phyloP scores from a whole-genome alignment of 495 filamentous ascomycete species.

The Durotheca rogersii region DNA sequence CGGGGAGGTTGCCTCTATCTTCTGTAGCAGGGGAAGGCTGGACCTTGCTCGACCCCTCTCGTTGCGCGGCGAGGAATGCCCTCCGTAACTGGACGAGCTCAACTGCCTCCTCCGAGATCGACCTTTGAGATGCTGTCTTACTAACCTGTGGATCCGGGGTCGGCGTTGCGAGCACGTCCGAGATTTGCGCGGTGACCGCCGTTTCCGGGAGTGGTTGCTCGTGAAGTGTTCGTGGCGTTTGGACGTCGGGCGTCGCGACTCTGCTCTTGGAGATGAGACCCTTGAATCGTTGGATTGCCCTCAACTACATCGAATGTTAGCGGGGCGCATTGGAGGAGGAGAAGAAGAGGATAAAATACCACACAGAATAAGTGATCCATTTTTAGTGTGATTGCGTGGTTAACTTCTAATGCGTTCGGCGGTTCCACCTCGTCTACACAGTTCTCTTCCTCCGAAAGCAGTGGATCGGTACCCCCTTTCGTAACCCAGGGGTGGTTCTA shows the following conservation, averaged over 20 bases:
- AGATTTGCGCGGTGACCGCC: constrained; percentile 3
- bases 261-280: constrained; percentile 37
- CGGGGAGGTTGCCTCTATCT: constrained; percentile 63
- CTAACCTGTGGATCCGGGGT: constrained; percentile 58
- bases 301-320: constrained; percentile 62
- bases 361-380: constrained; percentile 81
- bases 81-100: constrained; percentile 42
- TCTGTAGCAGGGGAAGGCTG: constrained; percentile 16
- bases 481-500: constrained; percentile 97
- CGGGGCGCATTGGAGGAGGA: too few species aligned
- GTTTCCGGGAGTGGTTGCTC: constrained; percentile 4
- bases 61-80: constrained; percentile 33
- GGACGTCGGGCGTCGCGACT: constrained; percentile 33
- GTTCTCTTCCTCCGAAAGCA: constrained; percentile 83
- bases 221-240: constrained; percentile 5
- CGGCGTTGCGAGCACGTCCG: constrained; percentile 23
- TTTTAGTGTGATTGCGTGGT: constrained; percentile 84
- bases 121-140: constrained; percentile 32
- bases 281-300: constrained; percentile 88
- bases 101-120: constrained; percentile 42
- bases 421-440: constrained; percentile 73
- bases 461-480: constrained; percentile 71
- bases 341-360: too few species aligned
- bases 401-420: constrained; percentile 86
- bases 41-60: constrained; percentile 26